Conservation (phyloP, 768 basidiomycete species). For the Xerocomus potaroensis region DNA sequence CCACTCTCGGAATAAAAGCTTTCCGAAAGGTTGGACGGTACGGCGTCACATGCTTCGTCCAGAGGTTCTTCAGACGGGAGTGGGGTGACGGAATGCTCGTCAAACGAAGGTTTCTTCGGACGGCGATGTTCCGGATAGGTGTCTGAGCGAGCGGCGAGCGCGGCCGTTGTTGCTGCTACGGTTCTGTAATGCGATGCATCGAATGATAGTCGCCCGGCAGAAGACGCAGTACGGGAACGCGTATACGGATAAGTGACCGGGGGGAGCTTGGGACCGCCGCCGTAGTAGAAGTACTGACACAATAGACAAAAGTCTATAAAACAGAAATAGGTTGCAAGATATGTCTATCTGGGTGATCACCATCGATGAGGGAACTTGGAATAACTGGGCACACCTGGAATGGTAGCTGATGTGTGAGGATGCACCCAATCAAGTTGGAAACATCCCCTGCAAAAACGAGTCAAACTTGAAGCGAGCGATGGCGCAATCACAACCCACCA, state of each 20-base stretch:
- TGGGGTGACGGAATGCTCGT: conserved; percentile 15
- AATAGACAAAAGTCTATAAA: conserved; percentile 74
- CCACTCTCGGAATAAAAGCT: conserved; percentile 76
- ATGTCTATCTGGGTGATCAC: conserved; percentile 50
- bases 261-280: conserved; percentile 33
- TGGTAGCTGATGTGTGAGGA: conserved; percentile 89
- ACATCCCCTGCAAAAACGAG: conserved; percentile 62
- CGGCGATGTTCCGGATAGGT: conserved; percentile 35
- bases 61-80: conserved; percentile 22
- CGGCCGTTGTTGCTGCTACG: conserved; percentile 66
- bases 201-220: conserved; percentile 43
- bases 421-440: conserved; percentile 87
- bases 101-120: conserved; percentile 23
- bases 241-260: conserved; percentile 33
- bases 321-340: conserved; percentile 90
- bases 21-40: conserved; percentile 56
- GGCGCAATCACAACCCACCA: conserved; percentile 46
- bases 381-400: conserved; percentile 69
- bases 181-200: conserved; percentile 67
- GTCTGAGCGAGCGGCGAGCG: conserved; percentile 62
- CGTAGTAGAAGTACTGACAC: conserved; percentile 79
- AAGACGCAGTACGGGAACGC: conserved; percentile 41
- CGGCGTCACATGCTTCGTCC: conserved; percentile 49
- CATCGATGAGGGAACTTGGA: conserved; percentile 2
- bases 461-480: conserved; percentile 8